Percentiles rank a stretch among this genome's conserved stretches.
Conservation (phyloP, 73 alveolate genomes). For the Urostyla sp. region DNA sequence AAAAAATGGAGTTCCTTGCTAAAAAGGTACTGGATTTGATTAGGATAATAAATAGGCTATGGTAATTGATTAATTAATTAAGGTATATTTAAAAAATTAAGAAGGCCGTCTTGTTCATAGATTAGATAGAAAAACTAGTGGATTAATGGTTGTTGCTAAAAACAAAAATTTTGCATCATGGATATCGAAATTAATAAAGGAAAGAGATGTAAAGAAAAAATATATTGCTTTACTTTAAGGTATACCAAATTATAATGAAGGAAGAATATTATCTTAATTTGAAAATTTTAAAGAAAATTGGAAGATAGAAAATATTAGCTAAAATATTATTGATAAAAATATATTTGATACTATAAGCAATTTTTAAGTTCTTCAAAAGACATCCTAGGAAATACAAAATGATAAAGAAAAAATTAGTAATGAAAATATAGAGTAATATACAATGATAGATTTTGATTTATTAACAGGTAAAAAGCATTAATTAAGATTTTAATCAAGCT, state of each 20-base stretch:
- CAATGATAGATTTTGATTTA: slow-evolving; percentile 5
- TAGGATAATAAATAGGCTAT: background rate
- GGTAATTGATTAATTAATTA: slow-evolving; percentile 24
- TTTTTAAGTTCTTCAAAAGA: background rate
- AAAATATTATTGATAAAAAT: background rate
- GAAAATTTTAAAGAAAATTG: background rate
- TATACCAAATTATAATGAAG: background rate
- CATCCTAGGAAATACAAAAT: background rate
- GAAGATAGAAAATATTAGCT: slow-evolving; percentile 1
- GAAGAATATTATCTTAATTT: background rate
- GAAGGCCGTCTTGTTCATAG: slow-evolving; percentile 51
- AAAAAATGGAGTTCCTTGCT: slow-evolving; percentile 44
- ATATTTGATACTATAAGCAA: background rate
- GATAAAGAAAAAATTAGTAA: background rate
- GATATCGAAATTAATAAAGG: background rate
- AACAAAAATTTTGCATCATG: slow-evolving; percentile 7
- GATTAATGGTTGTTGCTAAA: slow-evolving; percentile 60
- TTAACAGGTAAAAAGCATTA: slow-evolving; percentile 60
- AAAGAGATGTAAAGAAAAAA: background rate
- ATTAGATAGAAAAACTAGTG: slow-evolving; percentile 48
- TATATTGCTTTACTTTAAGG: slow-evolving; percentile 24
- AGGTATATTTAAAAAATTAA: background rate
- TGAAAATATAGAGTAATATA: background rate
- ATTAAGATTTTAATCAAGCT: slow-evolving; percentile 17
- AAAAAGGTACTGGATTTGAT: slow-evolving; percentile 30